A percentile compares a stretch with the other conserved stretches of the same genome.
Evolutionary conservation across 495 filamentous ascomycete species (phyloP).

Genomic region (Penicillium desertorum): DNA sequence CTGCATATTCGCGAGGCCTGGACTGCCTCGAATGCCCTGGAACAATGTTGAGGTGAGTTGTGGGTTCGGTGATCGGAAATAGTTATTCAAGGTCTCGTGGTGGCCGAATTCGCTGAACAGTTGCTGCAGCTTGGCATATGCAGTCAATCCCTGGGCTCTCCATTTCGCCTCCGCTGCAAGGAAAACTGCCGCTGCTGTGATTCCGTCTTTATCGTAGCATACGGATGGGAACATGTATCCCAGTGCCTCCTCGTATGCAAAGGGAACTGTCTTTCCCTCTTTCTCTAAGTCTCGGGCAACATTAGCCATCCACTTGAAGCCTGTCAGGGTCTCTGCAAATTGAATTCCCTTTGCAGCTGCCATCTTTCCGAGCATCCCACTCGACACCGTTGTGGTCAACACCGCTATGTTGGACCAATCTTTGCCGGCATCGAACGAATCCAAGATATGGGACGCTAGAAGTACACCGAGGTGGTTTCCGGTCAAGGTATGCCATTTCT

Average conservation of each 20-base stretch:
- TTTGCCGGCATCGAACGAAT: constrained; percentile 33
- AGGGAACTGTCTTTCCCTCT: constrained; percentile 53
- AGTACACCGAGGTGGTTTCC: constrained; percentile 70
- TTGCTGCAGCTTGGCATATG: constrained; percentile 58
- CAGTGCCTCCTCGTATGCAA: constrained; percentile 71
- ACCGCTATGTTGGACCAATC: constrained; percentile 48
- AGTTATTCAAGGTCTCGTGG: constrained; percentile 67
- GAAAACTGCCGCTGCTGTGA: constrained; percentile 66
- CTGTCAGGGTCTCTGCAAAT: constrained; percentile 66
- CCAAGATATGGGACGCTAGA: constrained; percentile 58
- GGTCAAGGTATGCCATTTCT: constrained; percentile 62
- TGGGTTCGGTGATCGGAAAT: constrained; percentile 61
- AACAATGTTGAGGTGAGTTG: constrained; percentile 55
- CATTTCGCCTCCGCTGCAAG: constrained; percentile 56
- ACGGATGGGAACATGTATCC: constrained; percentile 72
- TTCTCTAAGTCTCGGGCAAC: constrained; percentile 43
- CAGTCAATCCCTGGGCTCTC: constrained; percentile 54
- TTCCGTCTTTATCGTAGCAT: constrained; percentile 70
- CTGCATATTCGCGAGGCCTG: constrained; percentile 40
- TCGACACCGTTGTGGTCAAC: constrained; percentile 65
- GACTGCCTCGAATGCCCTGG: constrained; percentile 50
- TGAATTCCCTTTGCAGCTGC: constrained; percentile 55
- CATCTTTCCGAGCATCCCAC: constrained; percentile 62
- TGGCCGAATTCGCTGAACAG: constrained; percentile 63
- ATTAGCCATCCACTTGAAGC: constrained; percentile 73